Base-by-base conservation (phyloP, 78 protist species). In the Diacronema lutheri region DNA sequence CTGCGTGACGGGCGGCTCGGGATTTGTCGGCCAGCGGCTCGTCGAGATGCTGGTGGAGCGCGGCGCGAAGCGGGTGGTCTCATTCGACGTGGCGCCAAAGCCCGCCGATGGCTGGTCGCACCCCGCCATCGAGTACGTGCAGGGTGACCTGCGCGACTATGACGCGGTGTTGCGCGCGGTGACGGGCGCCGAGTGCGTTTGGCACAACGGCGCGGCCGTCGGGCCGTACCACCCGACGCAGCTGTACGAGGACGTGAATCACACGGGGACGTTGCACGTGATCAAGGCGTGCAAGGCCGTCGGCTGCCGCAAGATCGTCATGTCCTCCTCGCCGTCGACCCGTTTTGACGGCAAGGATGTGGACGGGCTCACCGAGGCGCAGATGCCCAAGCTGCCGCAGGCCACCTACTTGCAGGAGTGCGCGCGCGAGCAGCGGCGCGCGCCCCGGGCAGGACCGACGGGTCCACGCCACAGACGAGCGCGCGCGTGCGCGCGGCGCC, bases 41-140 rank as follows among this genome's bases (percentile, higher is more conserved):
- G 95, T 84, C 35, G 95, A 92, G 81, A 89, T 89, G 95, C 88
- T 92, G 38, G 68, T 92, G 13, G 95, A 88, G 84, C 89, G 92
- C 0, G 95, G 95, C 64, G 91, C 88, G 23, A 65, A 61, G 79
- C 38, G 35, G 10, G 93, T 60, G 56, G 31, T 80, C 14, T 44
- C 56, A 13, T 60, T 86, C 55, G 89, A 86, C 77, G 55, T 86
- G 2, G 85, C 41, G 26, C 79, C 84, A 56, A 37, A n/a, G 69
- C 89, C 89, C 13, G n/a, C 55, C 12, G 25, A 38, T n/a, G 89
- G 81, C 23, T 86, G 86, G 85, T 3, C 13, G 13, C 68, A 85
- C 80, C 73, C 87, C 6, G 21, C 37, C 41, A 57, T 89, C 35
- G 89, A 83, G 82, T 89, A 69, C 46, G 55, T 57, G 41, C 9